Evolutionary conservation across 1,139 yeast genomes (phyloP).

Genomic region (Kodamaea sp.): DNA sequence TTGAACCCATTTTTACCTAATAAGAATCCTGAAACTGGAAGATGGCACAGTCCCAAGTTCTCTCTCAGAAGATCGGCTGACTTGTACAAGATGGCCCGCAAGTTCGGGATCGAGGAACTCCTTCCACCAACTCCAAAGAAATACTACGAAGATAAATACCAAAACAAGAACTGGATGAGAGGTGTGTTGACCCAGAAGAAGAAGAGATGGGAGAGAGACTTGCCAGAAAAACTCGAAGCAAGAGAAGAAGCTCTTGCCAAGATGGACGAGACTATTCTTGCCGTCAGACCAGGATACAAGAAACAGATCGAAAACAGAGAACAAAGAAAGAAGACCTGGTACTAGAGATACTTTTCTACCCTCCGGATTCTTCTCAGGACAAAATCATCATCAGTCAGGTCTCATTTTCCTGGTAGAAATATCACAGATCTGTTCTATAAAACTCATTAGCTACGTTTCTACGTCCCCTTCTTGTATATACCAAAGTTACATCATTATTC

Average conservation of each 20-base stretch:
- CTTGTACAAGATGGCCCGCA: conserved; percentile 77
- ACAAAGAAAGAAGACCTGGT: conserved; percentile 51
- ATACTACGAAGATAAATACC: conserved; percentile 80
- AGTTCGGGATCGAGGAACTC: conserved; percentile 76
- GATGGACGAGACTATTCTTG: conserved; percentile 72
- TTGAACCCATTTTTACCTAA: conserved; percentile 91
- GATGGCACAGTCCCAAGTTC: conserved; percentile 75
- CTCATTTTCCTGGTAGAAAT: no score
- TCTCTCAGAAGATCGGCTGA: conserved; percentile 86
- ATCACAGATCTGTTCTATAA: no score
- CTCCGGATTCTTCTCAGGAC: no score
- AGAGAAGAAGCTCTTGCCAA: conserved; percentile 67
- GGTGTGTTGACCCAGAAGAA: conserved; percentile 83
- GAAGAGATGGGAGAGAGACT: conserved; percentile 74
- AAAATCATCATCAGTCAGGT: no score
- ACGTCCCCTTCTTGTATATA: no score
- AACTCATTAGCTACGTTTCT: no score
- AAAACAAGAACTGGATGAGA: conserved; percentile 67
- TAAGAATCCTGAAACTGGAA: conserved; percentile 77
- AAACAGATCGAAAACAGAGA: conserved; percentile 57
- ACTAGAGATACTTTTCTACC: no score
- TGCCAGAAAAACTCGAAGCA: conserved; percentile 59
- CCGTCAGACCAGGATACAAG: conserved; percentile 63
- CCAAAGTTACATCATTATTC: no score
- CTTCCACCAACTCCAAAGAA: conserved; percentile 75